Evolutionary conservation across 345 rosid genomes (phyloP), one percentile per base, ranked within the genome.

Genomic region (Dipteronia dyeriana): DNA sequence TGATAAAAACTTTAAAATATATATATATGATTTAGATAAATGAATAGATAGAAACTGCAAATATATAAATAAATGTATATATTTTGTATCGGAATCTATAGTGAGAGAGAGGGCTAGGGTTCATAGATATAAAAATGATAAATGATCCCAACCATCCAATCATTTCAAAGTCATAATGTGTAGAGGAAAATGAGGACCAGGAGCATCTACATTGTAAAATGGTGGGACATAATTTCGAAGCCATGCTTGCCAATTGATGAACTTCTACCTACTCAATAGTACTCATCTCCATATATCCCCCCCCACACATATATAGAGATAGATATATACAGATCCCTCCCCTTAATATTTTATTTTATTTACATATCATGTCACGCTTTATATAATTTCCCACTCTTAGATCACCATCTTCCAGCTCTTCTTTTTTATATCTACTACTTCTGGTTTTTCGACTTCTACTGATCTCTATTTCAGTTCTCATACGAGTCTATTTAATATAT

Each of bases 151-250:
- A 31, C 31, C 31, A 38, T 72, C 64, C 66, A 57, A 34, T 72
- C 20, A 57, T 57, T 72, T 57, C 29, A 56, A 71, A 54, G 64
- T 54, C 66, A 72, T 16, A 57, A 72, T 38, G 20, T 59, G 51
- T 12, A 34, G 3, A 38, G 17, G 31, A 72, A 29, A 34, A 7
- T 19, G 49, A 72, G 4, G 65, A 56, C 29, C 63, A n/a, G 65
- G 23, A 56, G 49, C 65, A 34, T 57, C 75, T 10, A 20, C 14
- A 49, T 49, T 68, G 73, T 45, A 25, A 31, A 41, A 9, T 68
- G 63, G 63, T 59, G 26, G 63, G 63, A 59, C 63, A 59, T 34
- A 34, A 34, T 59, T 20, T 4, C 8, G 63, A 59, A 59, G 63
- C 63, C 63, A 20, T 53, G 57, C 13, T 59, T 59, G 67, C 39